These are phyloP conservation scores for Lodderomyces parapsilosis DNA, from an alignment of 1,139 yeast genomes.

Conservation along the genomic window DNA sequence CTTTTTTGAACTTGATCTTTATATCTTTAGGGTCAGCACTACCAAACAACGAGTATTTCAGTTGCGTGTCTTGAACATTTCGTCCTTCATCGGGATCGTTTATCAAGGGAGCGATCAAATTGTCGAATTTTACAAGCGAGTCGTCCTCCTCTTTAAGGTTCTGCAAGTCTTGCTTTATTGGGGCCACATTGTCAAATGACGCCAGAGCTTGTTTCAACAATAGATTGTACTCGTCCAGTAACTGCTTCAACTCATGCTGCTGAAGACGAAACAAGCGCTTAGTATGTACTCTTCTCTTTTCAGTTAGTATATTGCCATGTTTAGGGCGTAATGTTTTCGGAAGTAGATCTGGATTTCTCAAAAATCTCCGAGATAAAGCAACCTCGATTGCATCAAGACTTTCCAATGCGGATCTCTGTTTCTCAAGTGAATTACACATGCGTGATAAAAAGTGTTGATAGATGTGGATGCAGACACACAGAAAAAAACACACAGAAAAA, in stretches of 20 bases:
- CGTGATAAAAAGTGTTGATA: background rate
- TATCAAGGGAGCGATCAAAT: slow-evolving; percentile 29
- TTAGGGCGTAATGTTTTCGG: slow-evolving; percentile 11
- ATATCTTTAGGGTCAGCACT: slow-evolving; percentile 11
- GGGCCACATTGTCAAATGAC: slow-evolving; percentile 15
- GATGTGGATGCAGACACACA: background rate
- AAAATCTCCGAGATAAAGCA: slow-evolving; percentile 30
- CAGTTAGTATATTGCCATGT: slow-evolving; percentile 12
- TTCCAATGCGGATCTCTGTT: slow-evolving; percentile 36
- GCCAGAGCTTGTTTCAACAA: slow-evolving; percentile 2
- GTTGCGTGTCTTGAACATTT: slow-evolving; percentile 32
- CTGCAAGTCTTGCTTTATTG: slow-evolving; percentile 21
- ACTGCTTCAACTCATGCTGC: slow-evolving; percentile 63
- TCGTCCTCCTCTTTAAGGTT: slow-evolving; percentile 30
- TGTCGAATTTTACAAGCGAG: slow-evolving; percentile 45
- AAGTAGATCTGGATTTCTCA: slow-evolving; percentile 28
- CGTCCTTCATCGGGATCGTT: slow-evolving; percentile 23
- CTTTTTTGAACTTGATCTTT: slow-evolving; percentile 11
- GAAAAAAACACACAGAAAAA: too few species aligned
- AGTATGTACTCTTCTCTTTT: slow-evolving; percentile 19
- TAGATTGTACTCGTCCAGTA: slow-evolving; percentile 47
- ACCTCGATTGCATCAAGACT: slow-evolving; percentile 37
- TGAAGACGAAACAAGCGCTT: slow-evolving; percentile 52
- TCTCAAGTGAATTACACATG: slow-evolving; percentile 36
- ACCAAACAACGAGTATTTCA: slow-evolving; percentile 31